Evolutionary conservation across 2,329 filamentous ascomycete species (phyloP).

Genomic region (Hypoxylon sp.): DNA sequence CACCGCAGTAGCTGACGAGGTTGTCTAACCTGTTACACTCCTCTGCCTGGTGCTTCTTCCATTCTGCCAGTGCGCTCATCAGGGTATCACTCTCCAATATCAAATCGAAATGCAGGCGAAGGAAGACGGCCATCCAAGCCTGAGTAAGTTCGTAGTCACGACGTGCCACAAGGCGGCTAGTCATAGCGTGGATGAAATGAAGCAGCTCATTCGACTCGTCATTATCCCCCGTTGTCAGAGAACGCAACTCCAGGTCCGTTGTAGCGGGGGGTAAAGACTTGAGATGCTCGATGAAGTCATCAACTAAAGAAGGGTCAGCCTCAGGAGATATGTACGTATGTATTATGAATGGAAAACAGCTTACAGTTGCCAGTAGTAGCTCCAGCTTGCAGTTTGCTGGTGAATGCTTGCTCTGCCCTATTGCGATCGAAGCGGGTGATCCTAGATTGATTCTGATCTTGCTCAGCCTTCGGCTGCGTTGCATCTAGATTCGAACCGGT

Average conservation of each 20-base stretch:
- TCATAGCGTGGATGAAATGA: constrained; percentile 85
- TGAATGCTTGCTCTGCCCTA: constrained; percentile 69
- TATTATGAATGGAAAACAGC: constrained; percentile 47
- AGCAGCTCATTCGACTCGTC: constrained; percentile 76
- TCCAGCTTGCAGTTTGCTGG: constrained; percentile 66
- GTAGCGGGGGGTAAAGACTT: constrained; percentile 85
- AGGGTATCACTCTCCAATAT: constrained; percentile 66
- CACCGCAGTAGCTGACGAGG: constrained; percentile 87
- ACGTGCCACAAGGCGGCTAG: constrained; percentile 73
- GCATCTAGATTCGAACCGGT: constrained; percentile 47
- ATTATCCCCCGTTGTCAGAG: constrained; percentile 66
- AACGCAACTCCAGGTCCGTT: constrained; percentile 91
- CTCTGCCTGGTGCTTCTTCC: constrained; percentile 78
- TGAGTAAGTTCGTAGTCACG: constrained; percentile 94
- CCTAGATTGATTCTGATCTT: constrained; percentile 63
- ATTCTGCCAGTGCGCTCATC: constrained; percentile 71
- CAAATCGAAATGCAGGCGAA: constrained; percentile 78
- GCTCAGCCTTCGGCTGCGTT: constrained; percentile 47
- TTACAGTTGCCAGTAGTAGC: constrained; percentile 71
- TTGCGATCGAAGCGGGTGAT: constrained; percentile 75
- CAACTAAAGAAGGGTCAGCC: constrained; percentile 58
- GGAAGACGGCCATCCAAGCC: constrained; percentile 96
- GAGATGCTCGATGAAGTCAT: constrained; percentile 79
- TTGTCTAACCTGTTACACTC: constrained; percentile 79
- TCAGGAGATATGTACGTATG: no score